Percentiles rank a stretch among this genome's conserved stretches.
phyloP scores from a whole-genome alignment of 176 grass and related monocot genomes.

The Rhynchospora tenuis region DNA sequence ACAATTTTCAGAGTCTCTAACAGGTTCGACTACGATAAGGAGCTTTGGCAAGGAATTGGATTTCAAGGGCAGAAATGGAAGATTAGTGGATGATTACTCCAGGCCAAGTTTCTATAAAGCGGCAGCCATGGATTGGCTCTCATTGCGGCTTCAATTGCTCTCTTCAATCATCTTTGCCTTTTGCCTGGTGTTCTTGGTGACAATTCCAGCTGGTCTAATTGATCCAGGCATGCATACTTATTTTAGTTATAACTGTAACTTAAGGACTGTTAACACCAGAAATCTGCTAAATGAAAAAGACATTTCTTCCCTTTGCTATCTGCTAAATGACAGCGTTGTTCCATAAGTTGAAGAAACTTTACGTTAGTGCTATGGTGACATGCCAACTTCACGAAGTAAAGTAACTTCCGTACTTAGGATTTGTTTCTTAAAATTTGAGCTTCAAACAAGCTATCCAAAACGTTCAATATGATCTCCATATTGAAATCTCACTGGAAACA shows the following conservation, averaged over 20 bases:
- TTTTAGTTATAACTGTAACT: not conserved
- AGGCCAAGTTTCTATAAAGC: conserved; percentile 62
- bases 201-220: conserved; percentile 34
- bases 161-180: conserved; percentile 56
- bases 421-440: too few species aligned
- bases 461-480: too few species aligned
- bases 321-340: too few species aligned
- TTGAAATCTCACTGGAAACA: too few species aligned
- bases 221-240: conserved; percentile 43
- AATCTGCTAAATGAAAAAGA: not conserved
- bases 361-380: too few species aligned
- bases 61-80: conserved; percentile 53
- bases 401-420: too few species aligned
- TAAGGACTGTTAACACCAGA: not conserved
- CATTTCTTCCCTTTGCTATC: not conserved
- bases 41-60: conserved; percentile 64
- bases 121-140: conserved; percentile 69
- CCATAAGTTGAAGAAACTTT: too few species aligned
- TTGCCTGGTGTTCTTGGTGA: conserved; percentile 38
- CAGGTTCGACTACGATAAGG: conserved; percentile 76
- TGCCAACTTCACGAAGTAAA: too few species aligned
- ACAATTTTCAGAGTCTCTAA: conserved; percentile 84
- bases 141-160: conserved; percentile 54
- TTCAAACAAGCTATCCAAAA: too few species aligned
- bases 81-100: conserved; percentile 60